Evolutionary conservation across 805 yeast genomes (phyloP), one percentile per base, ranked within the genome.

Genomic region (Candida namnaoensis): DNA sequence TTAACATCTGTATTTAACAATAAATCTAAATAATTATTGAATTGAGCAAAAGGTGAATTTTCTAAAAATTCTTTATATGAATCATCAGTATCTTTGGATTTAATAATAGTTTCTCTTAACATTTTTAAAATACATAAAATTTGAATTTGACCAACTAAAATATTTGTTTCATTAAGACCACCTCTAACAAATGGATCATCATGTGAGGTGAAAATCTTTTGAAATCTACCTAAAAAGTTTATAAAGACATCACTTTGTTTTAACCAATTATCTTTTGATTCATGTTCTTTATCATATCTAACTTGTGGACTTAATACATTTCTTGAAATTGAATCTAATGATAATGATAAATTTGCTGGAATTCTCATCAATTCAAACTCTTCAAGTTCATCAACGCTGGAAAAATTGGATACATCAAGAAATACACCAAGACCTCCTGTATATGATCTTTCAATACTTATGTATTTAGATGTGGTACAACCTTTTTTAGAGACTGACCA

Each of bases 311-410:
- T 30, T 28, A 57, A 41, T 11, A 57, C 27, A 9, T 46, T 44
- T 6, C 36, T 14, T 19, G 51, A 43, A 38, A 62, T 57, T 4
- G 53, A 49, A 32, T 60, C 57, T 8, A 72, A 53, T 38, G 65
- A 62, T 15, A 66, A 52, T 0, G 64, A 53, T 7, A 53, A 38
- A 0, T 30, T n/a, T 5, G 48, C 41, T 0, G 76, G 72, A 1
- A 73, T 53, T 38, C 76, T 51, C 40, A 73, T 40, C 8, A 72
- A 46, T 41, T 62, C 69, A 13, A 64, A 39, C 3, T 48, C 42
- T 1, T 44, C 53, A 7, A 30, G 11, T 13, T 39, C 13, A 33
- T 44, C 23, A 7, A 25, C 10, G 14, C 9, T 8, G 4, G 37
- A 11, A 13, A 46, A 30, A 10, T 24, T 38, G 10, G 35, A n/a